phyloP scores from a whole-genome alignment of 768 basidiomycete genomes.

The Leccinum broughii region DNA sequence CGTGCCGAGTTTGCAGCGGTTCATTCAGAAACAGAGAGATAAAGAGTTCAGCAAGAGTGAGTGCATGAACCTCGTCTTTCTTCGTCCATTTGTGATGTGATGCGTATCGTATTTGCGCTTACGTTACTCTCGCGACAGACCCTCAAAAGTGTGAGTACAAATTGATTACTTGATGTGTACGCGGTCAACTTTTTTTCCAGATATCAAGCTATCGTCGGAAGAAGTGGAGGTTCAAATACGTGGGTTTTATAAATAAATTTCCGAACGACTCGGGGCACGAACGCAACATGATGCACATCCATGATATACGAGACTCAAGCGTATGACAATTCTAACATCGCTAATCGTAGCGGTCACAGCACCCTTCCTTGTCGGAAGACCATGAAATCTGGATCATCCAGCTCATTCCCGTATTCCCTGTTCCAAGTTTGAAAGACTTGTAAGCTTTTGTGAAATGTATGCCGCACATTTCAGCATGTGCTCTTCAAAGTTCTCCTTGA shows the following conservation, averaged over 20 bases:
- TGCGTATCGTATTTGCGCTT: neutral
- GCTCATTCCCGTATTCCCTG: neutral
- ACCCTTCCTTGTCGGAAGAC: neutral
- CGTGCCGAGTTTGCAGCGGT: constrained; percentile 70
- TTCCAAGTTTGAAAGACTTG: neutral
- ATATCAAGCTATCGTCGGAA: constrained; percentile 76
- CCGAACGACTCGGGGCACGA: neutral
- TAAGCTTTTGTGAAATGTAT: neutral
- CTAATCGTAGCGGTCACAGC: neutral
- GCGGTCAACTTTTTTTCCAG: constrained; percentile 39
- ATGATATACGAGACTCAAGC: neutral
- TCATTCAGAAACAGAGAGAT: constrained; percentile 72
- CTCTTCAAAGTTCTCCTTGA: neutral
- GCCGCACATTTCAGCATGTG: neutral
- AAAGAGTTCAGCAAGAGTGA: constrained; percentile 86
- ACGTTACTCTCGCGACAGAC: constrained; percentile 33
- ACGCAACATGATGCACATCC: neutral
- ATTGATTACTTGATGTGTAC: neutral
- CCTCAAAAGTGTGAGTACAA: constrained; percentile 51
- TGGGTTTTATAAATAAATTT: constrained; percentile 49
- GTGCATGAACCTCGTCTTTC: constrained; percentile 20
- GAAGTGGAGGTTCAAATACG: constrained; percentile 72
- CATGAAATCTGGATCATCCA: neutral
- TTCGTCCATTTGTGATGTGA: neutral
- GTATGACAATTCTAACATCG: neutral